phyloP scores from a whole-genome alignment of 2,329 filamentous ascomycete species.

The Diaporthe sp. region DNA sequence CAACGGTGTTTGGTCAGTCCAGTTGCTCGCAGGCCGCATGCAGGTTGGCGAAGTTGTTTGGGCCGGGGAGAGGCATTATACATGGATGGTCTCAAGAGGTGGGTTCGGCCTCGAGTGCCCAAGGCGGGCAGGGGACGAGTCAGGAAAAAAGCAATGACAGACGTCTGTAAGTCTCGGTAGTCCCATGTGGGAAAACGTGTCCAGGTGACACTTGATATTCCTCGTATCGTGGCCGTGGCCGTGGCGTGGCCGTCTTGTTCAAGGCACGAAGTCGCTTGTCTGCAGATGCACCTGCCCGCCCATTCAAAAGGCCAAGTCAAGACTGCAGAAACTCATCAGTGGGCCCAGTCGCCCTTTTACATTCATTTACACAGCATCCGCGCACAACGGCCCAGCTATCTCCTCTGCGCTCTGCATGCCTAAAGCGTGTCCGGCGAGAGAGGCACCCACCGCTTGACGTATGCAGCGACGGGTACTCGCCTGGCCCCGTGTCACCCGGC shows the following conservation, averaged over 20 bases:
- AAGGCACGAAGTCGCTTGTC: background rate
- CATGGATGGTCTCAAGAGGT: background rate
- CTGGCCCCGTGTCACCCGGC: background rate
- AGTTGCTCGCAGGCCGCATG: background rate
- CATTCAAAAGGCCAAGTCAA: constrained; percentile 3
- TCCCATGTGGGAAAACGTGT: background rate
- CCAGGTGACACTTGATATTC: background rate
- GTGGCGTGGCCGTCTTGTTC: background rate
- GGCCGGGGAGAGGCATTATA: background rate
- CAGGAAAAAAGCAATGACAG: background rate
- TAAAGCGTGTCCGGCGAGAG: constrained; percentile 31
- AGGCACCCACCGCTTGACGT: constrained; percentile 34
- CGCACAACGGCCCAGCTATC: background rate
- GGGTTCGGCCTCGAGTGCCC: background rate
- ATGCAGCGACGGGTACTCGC: background rate
- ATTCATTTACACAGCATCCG: background rate
- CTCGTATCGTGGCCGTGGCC: constrained; percentile 4
- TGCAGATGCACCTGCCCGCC: constrained; percentile 5
- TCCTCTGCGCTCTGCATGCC: constrained; percentile 6
- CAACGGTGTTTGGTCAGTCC: constrained; percentile 12
- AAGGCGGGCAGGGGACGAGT: background rate
- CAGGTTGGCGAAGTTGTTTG: background rate
- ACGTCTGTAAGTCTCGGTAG: background rate
- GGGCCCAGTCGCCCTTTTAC: constrained; percentile 15
- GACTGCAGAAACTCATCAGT: background rate